These are phyloP conservation scores for Epichloe elymi DNA, from an alignment of 2,329 filamentous ascomycete genomes.

Conservation along the genomic window DNA sequence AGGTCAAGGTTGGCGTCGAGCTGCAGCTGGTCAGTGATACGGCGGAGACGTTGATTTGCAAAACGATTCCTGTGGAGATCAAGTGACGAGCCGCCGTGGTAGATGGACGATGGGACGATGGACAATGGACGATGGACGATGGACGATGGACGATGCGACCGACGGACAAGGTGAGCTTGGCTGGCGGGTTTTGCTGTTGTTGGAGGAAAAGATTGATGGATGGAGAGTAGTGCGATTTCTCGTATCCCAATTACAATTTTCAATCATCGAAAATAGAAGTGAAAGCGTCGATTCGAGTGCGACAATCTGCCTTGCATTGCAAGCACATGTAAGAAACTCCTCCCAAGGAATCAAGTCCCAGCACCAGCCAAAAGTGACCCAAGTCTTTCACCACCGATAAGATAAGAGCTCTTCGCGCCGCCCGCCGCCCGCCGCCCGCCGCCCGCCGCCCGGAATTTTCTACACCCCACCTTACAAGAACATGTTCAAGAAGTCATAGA, in stretches of 20 bases:
- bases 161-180: not conserved
- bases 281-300: too few species aligned
- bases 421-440: not conserved
- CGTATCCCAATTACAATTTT: too few species aligned
- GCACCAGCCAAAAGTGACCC: not conserved
- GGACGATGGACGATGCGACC: too few species aligned
- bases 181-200: not conserved
- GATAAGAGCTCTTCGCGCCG: not conserved
- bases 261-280: too few species aligned
- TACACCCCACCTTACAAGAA: not conserved
- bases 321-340: too few species aligned
- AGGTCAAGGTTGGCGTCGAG: not conserved
- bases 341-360: too few species aligned
- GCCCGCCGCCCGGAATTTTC: not conserved
- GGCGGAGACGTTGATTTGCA: conserved; percentile 1
- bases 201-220: too few species aligned
- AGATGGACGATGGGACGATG: too few species aligned
- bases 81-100: not conserved
- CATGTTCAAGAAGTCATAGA: too few species aligned
- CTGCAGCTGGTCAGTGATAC: not conserved
- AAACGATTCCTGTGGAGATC: conserved; percentile 2
- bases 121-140: not conserved
- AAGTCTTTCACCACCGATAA: not conserved
- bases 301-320: too few species aligned
- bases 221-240: too few species aligned